Evolutionary conservation across 345 rosid species (phyloP).

Genomic region (Aethionema arabicum): DNA sequence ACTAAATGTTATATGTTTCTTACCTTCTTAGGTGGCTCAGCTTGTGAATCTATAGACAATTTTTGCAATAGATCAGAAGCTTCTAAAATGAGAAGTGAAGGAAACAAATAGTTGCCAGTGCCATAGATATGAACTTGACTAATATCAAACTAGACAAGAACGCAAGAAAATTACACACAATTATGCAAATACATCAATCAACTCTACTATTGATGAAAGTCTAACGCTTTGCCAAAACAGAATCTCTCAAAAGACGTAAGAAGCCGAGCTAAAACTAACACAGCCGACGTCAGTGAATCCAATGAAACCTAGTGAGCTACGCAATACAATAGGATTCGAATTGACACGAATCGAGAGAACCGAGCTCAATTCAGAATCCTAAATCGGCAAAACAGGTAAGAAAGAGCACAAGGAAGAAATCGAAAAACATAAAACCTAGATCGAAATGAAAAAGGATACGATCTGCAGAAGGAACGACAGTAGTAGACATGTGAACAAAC

Average conservation of each 20-base stretch:
- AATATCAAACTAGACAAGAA: background rate
- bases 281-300: no score
- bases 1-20: background rate
- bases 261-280: no score
- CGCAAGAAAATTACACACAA: background rate
- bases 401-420: background rate
- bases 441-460: slow-evolving; percentile 52
- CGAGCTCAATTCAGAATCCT: background rate
- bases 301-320: no score
- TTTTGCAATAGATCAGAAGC: slow-evolving; percentile 66
- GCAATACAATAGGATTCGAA: background rate
- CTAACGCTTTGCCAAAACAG: no score
- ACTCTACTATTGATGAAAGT: background rate
- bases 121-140: background rate
- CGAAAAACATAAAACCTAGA: background rate
- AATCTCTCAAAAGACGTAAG: no score
- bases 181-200: background rate
- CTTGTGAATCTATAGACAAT: slow-evolving; percentile 52
- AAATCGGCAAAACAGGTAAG: background rate
- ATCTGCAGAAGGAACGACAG: slow-evolving; percentile 55
- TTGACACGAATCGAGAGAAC: background rate
- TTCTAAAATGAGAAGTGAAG: slow-evolving; percentile 53
- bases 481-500: slow-evolving; percentile 47
- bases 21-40: slow-evolving; percentile 66
- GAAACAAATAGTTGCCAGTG: slow-evolving; percentile 26